Percentiles rank a stretch among this genome's conserved stretches.
Evolutionary conservation across 495 filamentous ascomycete genomes (phyloP).

Genomic region (Podospora pseudocomata): DNA sequence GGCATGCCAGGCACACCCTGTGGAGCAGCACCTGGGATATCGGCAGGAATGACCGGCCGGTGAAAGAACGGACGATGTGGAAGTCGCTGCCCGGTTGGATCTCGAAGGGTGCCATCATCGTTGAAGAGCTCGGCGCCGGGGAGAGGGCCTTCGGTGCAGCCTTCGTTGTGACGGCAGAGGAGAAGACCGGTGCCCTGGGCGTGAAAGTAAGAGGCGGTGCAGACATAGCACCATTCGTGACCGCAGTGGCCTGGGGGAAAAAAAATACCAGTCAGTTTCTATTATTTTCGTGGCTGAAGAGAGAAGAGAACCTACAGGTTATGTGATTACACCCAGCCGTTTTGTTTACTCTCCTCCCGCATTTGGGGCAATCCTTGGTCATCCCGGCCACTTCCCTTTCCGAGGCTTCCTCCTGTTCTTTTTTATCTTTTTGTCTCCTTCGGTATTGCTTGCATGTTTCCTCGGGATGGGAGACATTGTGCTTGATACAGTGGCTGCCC

Average conservation of each 20-base stretch:
- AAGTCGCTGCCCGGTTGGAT: background rate
- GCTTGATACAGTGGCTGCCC: conserved; percentile 38
- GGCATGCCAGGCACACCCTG: background rate
- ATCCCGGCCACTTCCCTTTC: conserved; percentile 38
- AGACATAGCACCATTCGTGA: conserved; percentile 47
- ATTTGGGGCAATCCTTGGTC: conserved; percentile 45
- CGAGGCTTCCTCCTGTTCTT: conserved; percentile 37
- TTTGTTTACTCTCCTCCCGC: conserved; percentile 42
- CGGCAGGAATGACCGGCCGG: background rate
- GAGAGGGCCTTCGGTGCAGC: conserved; percentile 27
- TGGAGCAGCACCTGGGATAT: background rate
- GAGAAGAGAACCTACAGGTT: conserved; percentile 34
- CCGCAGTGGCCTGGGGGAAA: conserved; percentile 34
- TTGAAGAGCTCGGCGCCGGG: conserved; percentile 1
- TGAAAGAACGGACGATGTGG: background rate
- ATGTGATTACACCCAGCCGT: conserved; percentile 50
- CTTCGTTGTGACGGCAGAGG: conserved; percentile 32
- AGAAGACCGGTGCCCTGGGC: conserved; percentile 28
- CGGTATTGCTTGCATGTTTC: conserved; percentile 50
- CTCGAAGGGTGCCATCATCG: conserved; percentile 8
- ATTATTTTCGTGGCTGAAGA: background rate
- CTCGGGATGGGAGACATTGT: conserved; percentile 46
- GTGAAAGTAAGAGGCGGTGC: conserved; percentile 33
- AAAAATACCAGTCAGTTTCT: background rate
- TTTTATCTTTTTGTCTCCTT: conserved; percentile 24